phyloP scores from a whole-genome alignment of 139 green algal species.

The Bryopsis sp. region DNA sequence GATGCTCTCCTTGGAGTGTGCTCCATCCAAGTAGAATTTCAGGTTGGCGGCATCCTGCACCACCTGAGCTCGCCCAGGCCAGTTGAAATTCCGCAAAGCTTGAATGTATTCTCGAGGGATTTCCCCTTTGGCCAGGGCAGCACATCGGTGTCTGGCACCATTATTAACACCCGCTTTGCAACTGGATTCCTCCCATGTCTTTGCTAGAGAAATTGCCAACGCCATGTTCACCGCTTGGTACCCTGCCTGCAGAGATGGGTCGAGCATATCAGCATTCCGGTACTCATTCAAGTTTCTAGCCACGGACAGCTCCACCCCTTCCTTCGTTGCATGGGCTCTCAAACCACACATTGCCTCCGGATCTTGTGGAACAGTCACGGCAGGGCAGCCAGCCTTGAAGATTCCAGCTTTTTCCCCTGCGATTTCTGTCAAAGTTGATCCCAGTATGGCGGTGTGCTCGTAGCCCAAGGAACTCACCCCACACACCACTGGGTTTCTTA shows the following conservation, averaged over 20 bases:
- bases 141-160: no score
- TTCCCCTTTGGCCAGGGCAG: no score
- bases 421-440: constrained; percentile 86
- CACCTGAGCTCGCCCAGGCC: constrained; percentile 10
- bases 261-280: constrained; percentile 1
- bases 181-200: constrained; percentile 61
- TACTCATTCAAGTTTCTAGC: background rate
- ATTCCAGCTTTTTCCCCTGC: constrained; percentile 93
- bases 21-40: constrained; percentile 88
- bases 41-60: constrained; percentile 33
- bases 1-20: constrained; percentile 93
- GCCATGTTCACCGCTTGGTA: constrained; percentile 83
- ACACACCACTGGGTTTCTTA: constrained; percentile 40
- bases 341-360: constrained; percentile 68
- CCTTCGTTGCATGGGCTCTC: constrained; percentile 22
- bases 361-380: constrained; percentile 68
- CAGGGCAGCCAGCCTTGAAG: constrained; percentile 59
- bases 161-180: no score
- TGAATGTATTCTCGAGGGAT: constrained; percentile 10
- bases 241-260: constrained; percentile 36
- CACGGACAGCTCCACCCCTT: background rate
- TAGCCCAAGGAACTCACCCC: constrained; percentile 83
- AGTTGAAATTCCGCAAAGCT: constrained; percentile 14
- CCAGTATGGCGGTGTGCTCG: constrained; percentile 93
- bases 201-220: constrained; percentile 71